Percentiles rank a stretch among this genome's conserved stretches.
These are phyloP conservation scores for Kwoniella europaea DNA, from an alignment of 768 basidiomycete species.

Conservation along the genomic window DNA sequence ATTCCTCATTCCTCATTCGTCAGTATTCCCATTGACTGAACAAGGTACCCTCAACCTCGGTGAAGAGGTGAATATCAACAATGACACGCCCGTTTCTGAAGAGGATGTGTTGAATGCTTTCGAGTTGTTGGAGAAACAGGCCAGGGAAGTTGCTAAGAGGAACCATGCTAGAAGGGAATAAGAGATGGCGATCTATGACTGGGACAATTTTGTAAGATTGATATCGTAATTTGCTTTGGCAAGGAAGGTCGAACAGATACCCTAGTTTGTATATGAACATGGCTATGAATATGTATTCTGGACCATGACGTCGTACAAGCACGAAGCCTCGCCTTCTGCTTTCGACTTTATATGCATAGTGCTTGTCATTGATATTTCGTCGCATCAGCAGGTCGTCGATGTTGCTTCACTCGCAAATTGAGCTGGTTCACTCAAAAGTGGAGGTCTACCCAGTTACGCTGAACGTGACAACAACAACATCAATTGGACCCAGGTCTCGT, in stretches of 20 bases:
- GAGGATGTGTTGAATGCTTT: conserved; percentile 22
- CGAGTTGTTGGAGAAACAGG: conserved; percentile 16
- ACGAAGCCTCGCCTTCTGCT: too few species aligned
- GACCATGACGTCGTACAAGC: too few species aligned
- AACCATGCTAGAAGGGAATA: conserved; percentile 5
- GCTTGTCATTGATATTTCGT: too few species aligned
- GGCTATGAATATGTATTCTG: too few species aligned
- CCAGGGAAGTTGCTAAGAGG: conserved; percentile 25
- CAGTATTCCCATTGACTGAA: conserved; percentile 14
- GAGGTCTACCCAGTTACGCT: neutral
- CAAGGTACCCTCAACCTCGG: conserved; percentile 19
- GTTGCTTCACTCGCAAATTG: too few species aligned
- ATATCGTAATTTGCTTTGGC: too few species aligned
- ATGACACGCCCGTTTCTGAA: neutral
- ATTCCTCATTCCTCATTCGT: conserved; percentile 9
- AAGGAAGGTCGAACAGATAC: too few species aligned
- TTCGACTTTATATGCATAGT: too few species aligned
- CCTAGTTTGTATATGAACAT: too few species aligned
- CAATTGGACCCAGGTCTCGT: neutral
- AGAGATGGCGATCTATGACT: neutral
- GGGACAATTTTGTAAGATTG: neutral
- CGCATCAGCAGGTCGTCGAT: too few species aligned
- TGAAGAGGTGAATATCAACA: conserved; percentile 3
- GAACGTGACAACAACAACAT: neutral
- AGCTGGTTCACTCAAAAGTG: neutral